phyloP scores from a whole-genome alignment of 1,139 yeast species.

The Magnusiomyces paraingens region DNA sequence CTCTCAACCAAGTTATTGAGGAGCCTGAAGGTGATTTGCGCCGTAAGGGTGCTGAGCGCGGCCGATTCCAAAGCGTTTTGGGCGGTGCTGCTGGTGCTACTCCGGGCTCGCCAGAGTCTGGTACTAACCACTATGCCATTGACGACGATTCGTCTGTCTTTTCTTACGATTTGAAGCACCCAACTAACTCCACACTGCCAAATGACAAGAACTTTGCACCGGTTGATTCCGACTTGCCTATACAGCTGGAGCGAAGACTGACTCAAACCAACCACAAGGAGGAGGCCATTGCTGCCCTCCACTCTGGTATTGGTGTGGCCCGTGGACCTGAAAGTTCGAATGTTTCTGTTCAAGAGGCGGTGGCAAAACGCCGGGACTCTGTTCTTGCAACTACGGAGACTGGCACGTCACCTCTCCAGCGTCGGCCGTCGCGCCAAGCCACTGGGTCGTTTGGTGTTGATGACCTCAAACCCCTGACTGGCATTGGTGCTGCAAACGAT shows the following conservation, averaged over 20 bases:
- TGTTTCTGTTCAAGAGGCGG: slow-evolving; percentile 21
- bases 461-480: slow-evolving; percentile 25
- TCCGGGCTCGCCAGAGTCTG: background rate
- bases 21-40: slow-evolving; percentile 7
- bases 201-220: slow-evolving; percentile 33
- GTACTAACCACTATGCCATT: background rate
- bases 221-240: slow-evolving; percentile 30
- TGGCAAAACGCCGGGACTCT: slow-evolving; percentile 29
- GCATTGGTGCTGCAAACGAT: slow-evolving; percentile 12
- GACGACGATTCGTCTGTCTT: slow-evolving; percentile 30
- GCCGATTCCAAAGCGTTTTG: slow-evolving; percentile 13
- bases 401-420: slow-evolving; percentile 10
- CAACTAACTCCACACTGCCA: slow-evolving; percentile 29
- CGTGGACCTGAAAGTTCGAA: slow-evolving; percentile 30
- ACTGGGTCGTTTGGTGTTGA: slow-evolving; percentile 33
- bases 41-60: slow-evolving; percentile 8
- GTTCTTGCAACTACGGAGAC: slow-evolving; percentile 14
- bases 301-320: slow-evolving; percentile 31
- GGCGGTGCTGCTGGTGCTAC: slow-evolving; percentile 8
- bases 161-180: slow-evolving; percentile 33
- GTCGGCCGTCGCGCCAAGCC: slow-evolving; percentile 25
- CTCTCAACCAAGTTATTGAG: slow-evolving; percentile 6
- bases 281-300: slow-evolving; percentile 24
- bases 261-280: slow-evolving; percentile 33
- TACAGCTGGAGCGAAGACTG: slow-evolving; percentile 33